phyloP scores from a whole-genome alignment of 148 eudicot species.

The Tetragonia tetragonoides region DNA sequence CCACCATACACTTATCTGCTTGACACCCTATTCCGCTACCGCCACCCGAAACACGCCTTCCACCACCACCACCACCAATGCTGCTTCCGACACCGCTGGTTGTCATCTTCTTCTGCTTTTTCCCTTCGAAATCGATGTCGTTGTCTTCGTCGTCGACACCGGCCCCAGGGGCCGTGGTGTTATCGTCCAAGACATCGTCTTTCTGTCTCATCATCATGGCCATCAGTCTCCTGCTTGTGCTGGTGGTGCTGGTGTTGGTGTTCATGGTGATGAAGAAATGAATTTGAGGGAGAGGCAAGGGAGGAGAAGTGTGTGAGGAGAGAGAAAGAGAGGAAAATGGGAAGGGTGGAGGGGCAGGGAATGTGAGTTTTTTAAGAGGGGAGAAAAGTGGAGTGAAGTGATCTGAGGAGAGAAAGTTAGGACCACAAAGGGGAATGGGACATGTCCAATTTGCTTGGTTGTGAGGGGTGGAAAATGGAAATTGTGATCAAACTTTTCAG shows the following conservation, averaged over 20 bases:
- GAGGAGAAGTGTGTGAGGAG: neutral
- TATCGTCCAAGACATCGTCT: too few species aligned
- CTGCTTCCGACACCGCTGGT: neutral
- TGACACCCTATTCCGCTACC: slow-evolving; percentile 27
- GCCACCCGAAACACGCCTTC: slow-evolving; percentile 6
- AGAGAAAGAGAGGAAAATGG: neutral
- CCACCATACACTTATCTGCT: slow-evolving; percentile 45
- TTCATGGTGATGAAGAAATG: too few species aligned
- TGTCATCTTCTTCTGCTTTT: neutral
- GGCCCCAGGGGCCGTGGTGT: too few species aligned
- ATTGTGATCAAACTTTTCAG: neutral
- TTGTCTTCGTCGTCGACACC: slow-evolving; percentile 1
- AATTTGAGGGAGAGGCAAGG: slow-evolving; percentile 12
- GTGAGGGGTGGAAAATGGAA: neutral
- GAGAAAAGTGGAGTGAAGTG: neutral
- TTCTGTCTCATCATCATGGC: slow-evolving; percentile 6
- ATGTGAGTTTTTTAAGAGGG: neutral
- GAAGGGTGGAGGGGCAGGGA: neutral
- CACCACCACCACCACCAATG: neutral
- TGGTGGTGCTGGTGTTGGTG: neutral
- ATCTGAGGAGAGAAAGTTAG: slow-evolving; percentile 3
- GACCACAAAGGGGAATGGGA: neutral
- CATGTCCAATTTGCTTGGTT: slow-evolving; percentile 10
- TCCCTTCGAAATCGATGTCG: neutral
- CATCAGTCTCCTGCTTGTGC: neutral